Evolutionary conservation across 1,139 yeast genomes (phyloP).

Genomic region (Yamadazyma spencermartinsiae): DNA sequence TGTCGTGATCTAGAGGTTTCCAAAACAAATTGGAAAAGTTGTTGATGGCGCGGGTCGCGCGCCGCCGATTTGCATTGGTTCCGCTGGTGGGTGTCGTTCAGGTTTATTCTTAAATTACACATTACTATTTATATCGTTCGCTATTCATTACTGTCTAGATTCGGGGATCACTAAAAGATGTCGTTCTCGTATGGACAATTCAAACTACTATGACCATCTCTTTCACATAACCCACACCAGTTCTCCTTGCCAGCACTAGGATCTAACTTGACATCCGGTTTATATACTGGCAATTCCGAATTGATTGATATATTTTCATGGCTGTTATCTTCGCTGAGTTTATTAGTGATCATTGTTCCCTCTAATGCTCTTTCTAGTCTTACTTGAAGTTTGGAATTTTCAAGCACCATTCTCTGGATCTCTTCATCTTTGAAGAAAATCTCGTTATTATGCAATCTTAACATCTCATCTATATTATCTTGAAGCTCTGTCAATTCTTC

Average conservation of each 20-base stretch:
- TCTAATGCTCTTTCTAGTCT: constrained; percentile 17
- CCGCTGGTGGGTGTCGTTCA: no score
- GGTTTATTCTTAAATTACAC: no score
- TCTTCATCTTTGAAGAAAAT: constrained; percentile 30
- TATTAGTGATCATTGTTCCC: constrained; percentile 12
- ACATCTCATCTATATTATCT: constrained; percentile 31
- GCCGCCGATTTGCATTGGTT: no score
- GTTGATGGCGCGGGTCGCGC: no score
- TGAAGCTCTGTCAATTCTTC: constrained; percentile 34
- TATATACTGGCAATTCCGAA: constrained; percentile 51
- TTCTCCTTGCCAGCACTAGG: constrained; percentile 71
- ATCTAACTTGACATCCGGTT: constrained; percentile 53
- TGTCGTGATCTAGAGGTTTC: no score
- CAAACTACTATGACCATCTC: constrained; percentile 81
- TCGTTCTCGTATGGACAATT: constrained; percentile 86
- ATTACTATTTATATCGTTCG: no score
- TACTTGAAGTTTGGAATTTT: constrained; percentile 22
- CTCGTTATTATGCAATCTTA: constrained; percentile 32
- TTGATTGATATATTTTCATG: constrained; percentile 13
- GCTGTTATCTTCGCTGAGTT: constrained; percentile 13
- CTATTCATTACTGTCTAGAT: background rate
- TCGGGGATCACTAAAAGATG: constrained; percentile 39
- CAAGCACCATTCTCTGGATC: constrained; percentile 22
- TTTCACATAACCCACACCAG: constrained; percentile 94
- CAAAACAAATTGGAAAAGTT: no score